Conservation (phyloP, 1,139 yeast species). For the Candida anutae region DNA sequence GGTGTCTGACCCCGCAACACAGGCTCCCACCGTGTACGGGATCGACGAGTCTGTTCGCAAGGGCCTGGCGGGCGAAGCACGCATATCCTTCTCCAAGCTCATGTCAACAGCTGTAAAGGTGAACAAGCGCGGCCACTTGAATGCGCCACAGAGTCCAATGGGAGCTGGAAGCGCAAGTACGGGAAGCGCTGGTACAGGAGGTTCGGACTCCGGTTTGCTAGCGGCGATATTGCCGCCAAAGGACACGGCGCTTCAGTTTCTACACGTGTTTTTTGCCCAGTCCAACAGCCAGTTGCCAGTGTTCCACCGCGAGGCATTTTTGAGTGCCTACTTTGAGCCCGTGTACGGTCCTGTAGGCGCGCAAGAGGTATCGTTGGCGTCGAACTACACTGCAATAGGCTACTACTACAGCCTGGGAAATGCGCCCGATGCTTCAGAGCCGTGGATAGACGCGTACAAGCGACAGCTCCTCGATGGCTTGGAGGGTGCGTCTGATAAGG, state of each 20-base stretch:
- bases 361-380: conserved; percentile 48
- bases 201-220: conserved; percentile 12
- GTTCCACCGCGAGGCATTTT: conserved; percentile 70
- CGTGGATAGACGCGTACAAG: conserved; percentile 41
- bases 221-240: conserved; percentile 65
- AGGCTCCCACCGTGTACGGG: not conserved
- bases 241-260: conserved; percentile 55
- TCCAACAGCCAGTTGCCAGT: conserved; percentile 78
- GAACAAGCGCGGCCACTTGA: conserved; percentile 13
- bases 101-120: conserved; percentile 72
- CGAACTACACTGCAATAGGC: conserved; percentile 44
- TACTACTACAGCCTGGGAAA: too few relatives aligned
- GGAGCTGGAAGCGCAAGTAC: not conserved
- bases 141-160: not conserved
- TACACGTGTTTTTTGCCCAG: conserved; percentile 68
- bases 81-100: conserved; percentile 62
- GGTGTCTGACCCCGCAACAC: not conserved
- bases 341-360: conserved; percentile 63
- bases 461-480: conserved; percentile 17
- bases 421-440: conserved; percentile 19
- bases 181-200: too few relatives aligned
- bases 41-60: not conserved
- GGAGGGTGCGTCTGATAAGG: conserved; percentile 5
- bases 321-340: conserved; percentile 61
- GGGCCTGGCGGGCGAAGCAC: not conserved